A percentile compares a stretch with the other conserved stretches of the same genome.
These are phyloP conservation scores for Scheffersomyces illinoinensis DNA, from an alignment of 1,139 yeast species.

Conservation along the genomic window DNA sequence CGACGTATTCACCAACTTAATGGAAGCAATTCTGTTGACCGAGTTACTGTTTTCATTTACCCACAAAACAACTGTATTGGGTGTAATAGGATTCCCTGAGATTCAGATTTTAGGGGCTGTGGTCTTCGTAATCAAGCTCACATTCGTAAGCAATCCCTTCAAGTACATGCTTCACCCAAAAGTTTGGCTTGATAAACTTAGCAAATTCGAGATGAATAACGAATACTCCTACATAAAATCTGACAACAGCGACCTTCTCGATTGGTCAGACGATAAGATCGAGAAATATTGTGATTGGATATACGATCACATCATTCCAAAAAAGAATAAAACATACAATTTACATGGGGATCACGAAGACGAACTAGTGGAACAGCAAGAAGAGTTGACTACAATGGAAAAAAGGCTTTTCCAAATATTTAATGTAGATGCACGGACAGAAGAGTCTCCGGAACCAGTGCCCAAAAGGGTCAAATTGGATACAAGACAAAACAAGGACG, in stretches of 20 bases:
- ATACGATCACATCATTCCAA: conserved; percentile 31
- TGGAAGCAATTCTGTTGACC: neutral
- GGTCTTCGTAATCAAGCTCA: conserved; percentile 28
- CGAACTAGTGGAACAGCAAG: conserved; percentile 8
- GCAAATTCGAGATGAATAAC: conserved; percentile 20
- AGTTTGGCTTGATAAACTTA: conserved; percentile 24
- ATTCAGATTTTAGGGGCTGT: conserved; percentile 24
- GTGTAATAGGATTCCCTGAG: conserved; percentile 27
- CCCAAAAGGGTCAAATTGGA: conserved; percentile 1
- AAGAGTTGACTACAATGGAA: conserved; percentile 27
- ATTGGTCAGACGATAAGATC: conserved; percentile 42
- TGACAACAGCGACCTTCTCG: conserved; percentile 26
- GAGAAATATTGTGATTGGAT: conserved; percentile 45
- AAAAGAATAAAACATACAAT: conserved; percentile 14
- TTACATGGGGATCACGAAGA: conserved; percentile 9
- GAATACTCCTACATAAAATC: conserved; percentile 19
- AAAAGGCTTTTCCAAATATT: conserved; percentile 40
- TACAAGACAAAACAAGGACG: conserved; percentile 2
- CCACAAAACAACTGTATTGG: neutral
- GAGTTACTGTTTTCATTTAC: neutral
- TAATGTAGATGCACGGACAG: conserved; percentile 15
- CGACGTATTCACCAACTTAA: conserved; percentile 14
- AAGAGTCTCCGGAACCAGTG: neutral
- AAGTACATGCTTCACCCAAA: neutral
- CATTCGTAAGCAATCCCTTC: conserved; percentile 19